Conservation (phyloP, 805 yeast species). For the Lachancea thermotolerans region DNA sequence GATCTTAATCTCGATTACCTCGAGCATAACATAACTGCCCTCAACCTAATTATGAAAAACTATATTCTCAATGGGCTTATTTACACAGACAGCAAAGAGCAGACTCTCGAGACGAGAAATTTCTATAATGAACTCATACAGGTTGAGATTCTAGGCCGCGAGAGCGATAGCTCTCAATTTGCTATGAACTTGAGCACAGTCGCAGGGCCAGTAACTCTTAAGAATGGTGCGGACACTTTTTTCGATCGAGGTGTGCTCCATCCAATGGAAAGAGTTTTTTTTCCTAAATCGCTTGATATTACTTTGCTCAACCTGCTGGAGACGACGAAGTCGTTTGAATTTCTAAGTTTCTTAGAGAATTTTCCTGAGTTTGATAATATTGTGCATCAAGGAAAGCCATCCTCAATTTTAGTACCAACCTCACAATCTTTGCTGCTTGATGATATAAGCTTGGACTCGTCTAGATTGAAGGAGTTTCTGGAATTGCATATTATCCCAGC, state of each 20-base stretch:
- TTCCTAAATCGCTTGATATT: slow-evolving; percentile 53
- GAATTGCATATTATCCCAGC: slow-evolving; percentile 65
- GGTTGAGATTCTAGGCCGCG: neutral
- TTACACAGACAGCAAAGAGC: slow-evolving; percentile 48
- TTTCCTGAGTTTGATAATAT: slow-evolving; percentile 40
- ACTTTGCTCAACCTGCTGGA: slow-evolving; percentile 48
- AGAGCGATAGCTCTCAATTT: slow-evolving; percentile 1
- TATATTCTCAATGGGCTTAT: slow-evolving; percentile 55
- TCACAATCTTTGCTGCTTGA: slow-evolving; percentile 46
- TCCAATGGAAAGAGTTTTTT: slow-evolving; percentile 46
- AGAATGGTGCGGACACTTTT: slow-evolving; percentile 52
- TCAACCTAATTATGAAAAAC: slow-evolving; percentile 49
- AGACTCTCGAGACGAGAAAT: slow-evolving; percentile 26
- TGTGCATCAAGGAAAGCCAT: slow-evolving; percentile 35
- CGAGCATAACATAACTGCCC: slow-evolving; percentile 42
- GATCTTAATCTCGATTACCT: slow-evolving; percentile 58
- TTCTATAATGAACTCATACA: slow-evolving; percentile 13
- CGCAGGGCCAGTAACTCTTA: slow-evolving; percentile 17
- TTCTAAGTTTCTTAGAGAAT: slow-evolving; percentile 40
- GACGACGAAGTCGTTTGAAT: slow-evolving; percentile 44
- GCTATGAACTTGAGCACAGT: slow-evolving; percentile 16
- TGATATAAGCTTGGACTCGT: slow-evolving; percentile 40
- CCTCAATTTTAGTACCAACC: slow-evolving; percentile 71
- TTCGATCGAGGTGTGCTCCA: slow-evolving; percentile 84
- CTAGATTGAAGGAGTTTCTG: slow-evolving; percentile 47